phyloP scores from a whole-genome alignment of 257 asterid species.

The Nyctanthes arbortristis region DNA sequence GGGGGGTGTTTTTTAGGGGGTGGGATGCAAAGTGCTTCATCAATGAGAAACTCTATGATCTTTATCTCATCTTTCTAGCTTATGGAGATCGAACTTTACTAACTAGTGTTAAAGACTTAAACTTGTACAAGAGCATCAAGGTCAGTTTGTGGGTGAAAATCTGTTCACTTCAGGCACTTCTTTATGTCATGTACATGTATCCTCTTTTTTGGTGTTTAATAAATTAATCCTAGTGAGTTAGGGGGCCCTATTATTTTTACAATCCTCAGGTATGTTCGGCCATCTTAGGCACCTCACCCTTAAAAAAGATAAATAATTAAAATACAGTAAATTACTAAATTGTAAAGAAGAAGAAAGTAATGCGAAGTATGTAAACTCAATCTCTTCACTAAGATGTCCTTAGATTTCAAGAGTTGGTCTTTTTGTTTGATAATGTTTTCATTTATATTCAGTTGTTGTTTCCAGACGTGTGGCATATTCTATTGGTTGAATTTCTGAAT shows the following conservation, averaged over 20 bases:
- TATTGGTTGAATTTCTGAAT: neutral
- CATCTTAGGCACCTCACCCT: neutral
- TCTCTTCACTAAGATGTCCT: neutral
- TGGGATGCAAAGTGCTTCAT: no score
- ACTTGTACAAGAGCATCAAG: neutral
- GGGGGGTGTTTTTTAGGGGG: no score
- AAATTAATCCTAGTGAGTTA: neutral
- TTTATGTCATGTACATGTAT: neutral
- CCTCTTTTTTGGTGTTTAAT: neutral
- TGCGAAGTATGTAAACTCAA: neutral
- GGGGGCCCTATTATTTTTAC: neutral
- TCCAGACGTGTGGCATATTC: neutral
- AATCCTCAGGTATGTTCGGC: neutral
- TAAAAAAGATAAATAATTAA: neutral
- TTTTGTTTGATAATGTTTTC: neutral
- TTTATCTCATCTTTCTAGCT: neutral
- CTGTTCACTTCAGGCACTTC: neutral
- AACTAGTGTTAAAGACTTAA: neutral
- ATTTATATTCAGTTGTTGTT: neutral
- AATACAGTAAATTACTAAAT: no score
- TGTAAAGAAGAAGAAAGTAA: neutral
- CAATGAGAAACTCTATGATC: no score
- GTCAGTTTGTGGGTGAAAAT: neutral
- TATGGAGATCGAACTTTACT: neutral
- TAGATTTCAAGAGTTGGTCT: neutral